A percentile compares a stretch with the other conserved stretches of the same genome.
phyloP scores from a whole-genome alignment of 257 asterid genomes.

The Plantago elongata region DNA sequence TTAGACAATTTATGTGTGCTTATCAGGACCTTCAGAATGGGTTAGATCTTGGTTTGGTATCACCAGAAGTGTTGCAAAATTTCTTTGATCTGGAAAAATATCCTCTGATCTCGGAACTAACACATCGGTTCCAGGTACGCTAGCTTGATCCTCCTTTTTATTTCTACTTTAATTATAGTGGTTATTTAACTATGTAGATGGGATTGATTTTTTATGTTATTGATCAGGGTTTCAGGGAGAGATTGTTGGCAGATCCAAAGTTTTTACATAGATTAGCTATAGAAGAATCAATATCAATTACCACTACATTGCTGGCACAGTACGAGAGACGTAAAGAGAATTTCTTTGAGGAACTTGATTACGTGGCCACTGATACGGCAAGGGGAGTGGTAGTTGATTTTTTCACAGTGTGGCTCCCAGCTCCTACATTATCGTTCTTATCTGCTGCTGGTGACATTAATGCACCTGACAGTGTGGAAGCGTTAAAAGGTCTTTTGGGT shows the following conservation, averaged over 20 bases:
- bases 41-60: constrained; percentile 89
- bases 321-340: constrained; percentile 81
- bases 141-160: constrained; percentile 9
- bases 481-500: constrained; percentile 75
- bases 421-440: constrained; percentile 84
- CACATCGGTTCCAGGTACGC: constrained; percentile 71
- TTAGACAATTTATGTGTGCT: constrained; percentile 7
- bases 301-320: constrained; percentile 88
- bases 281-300: constrained; percentile 89
- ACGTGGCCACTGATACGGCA: constrained; percentile 70
- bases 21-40: constrained; percentile 89
- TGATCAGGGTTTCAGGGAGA: constrained; percentile 89
- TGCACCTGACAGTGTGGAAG: constrained; percentile 56
- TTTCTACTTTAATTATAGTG: background rate
- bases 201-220: constrained; percentile 15
- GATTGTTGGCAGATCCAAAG: constrained; percentile 92
- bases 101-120: constrained; percentile 67
- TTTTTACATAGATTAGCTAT: constrained; percentile 84
- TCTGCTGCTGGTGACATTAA: constrained; percentile 37
- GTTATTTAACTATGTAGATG: constrained; percentile 1
- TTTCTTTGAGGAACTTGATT: constrained; percentile 83
- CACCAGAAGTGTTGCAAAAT: constrained; percentile 92
- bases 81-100: constrained; percentile 82
- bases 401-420: constrained; percentile 98
- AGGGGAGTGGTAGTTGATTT: constrained; percentile 89